Percentiles rank a stretch among this genome's conserved stretches.
phyloP scores from a whole-genome alignment of 257 asterid species.

The Jacaranda copaia region DNA sequence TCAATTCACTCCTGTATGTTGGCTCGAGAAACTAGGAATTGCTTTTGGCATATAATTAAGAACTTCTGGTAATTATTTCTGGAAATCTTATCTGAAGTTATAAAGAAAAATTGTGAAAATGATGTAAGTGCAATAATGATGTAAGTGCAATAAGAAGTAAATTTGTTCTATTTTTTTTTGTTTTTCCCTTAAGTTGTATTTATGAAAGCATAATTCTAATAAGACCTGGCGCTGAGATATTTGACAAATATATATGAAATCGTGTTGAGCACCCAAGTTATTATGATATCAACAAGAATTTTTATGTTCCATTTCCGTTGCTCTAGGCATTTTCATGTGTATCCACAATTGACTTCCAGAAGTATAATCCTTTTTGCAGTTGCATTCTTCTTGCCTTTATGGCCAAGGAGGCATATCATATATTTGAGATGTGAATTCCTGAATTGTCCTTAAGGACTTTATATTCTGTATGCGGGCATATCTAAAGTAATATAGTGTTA shows the following conservation, averaged over 20 bases:
- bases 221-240: slow-evolving; percentile 1
- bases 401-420: background rate
- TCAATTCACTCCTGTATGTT: slow-evolving; percentile 3
- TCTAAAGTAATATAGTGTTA: slow-evolving; percentile 8
- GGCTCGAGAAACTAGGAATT: background rate
- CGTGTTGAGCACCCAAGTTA: too few species aligned
- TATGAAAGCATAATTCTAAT: background rate
- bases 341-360: background rate
- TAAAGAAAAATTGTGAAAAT: background rate
- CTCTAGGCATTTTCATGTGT: too few species aligned
- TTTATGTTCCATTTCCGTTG: too few species aligned
- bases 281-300: too few species aligned
- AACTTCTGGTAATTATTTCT: background rate
- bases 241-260: slow-evolving; percentile 3
- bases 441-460: background rate
- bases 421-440: background rate
- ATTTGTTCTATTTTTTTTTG: background rate
- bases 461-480: background rate
- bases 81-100: background rate
- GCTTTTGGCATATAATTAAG: background rate
- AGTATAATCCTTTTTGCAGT: background rate
- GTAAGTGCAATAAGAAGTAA: too few species aligned
- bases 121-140: too few species aligned
- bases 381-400: background rate
- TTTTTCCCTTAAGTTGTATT: slow-evolving; percentile 1